These are phyloP conservation scores for Cyathus striatus DNA, from an alignment of 768 basidiomycete species.

Conservation along the genomic window DNA sequence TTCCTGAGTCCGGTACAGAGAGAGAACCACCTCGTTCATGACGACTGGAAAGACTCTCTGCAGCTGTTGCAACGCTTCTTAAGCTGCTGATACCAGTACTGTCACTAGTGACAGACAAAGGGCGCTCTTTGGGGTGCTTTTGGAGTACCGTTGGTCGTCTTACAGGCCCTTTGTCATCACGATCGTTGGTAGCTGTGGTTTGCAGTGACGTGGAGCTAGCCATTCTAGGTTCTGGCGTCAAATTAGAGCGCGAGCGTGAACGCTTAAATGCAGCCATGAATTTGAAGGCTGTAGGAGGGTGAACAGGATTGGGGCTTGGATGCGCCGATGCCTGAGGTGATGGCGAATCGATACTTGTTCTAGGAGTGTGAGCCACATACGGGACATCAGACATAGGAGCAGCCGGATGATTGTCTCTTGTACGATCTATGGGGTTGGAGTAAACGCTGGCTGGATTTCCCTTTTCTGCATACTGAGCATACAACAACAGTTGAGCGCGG, in stretches of 20 bases:
- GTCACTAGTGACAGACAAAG: constrained; percentile 55
- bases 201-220: constrained; percentile 24
- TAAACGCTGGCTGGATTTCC: constrained; percentile 50
- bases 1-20: constrained; percentile 6
- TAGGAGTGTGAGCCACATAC: constrained; percentile 40
- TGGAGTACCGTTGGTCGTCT: constrained; percentile 21
- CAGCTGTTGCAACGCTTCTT: constrained; percentile 50
- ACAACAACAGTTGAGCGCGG: constrained; percentile 72
- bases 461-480: constrained; percentile 74
- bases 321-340: constrained; percentile 24
- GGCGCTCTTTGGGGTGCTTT: constrained; percentile 47
- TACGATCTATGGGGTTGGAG: constrained; percentile 45
- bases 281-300: constrained; percentile 58
- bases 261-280: constrained; percentile 62
- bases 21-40: constrained; percentile 14
- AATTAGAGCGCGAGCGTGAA: constrained; percentile 57
- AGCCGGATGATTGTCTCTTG: constrained; percentile 32
- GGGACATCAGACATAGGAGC: constrained; percentile 55
- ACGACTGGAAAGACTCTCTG: constrained; percentile 34
- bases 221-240: constrained; percentile 37
- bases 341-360: constrained; percentile 42
- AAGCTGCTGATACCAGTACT: constrained; percentile 56
- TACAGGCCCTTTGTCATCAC: constrained; percentile 15
- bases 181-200: constrained; percentile 16
- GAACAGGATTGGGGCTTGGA: constrained; percentile 19